Evolutionary conservation across 208 protist genomes (phyloP).

Genomic region (Crithidia brevicula): DNA sequence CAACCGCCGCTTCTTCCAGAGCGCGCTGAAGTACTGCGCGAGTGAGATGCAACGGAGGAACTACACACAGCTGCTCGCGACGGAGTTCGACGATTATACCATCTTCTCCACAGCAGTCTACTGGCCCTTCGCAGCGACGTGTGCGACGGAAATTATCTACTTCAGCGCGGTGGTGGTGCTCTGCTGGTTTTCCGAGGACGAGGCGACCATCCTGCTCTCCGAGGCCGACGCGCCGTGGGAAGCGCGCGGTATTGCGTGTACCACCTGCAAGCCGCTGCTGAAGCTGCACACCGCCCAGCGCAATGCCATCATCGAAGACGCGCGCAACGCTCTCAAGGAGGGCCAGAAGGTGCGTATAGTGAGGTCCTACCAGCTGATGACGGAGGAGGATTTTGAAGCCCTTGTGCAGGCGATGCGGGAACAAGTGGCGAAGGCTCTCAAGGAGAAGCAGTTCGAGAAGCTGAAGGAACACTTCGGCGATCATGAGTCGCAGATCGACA

Average conservation of each 20-base stretch:
- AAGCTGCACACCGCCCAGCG: constrained; percentile 84
- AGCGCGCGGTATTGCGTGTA: constrained; percentile 57
- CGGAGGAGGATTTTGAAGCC: constrained; percentile 75
- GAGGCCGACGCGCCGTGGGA: constrained; percentile 86
- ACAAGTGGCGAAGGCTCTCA: constrained; percentile 51
- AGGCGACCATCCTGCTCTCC: constrained; percentile 66
- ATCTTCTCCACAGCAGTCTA: constrained; percentile 76
- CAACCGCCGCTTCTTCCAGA: constrained; percentile 56
- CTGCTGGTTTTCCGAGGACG: constrained; percentile 52
- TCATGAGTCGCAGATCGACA: constrained; percentile 64
- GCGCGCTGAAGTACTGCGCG: constrained; percentile 58
- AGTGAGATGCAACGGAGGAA: constrained; percentile 26
- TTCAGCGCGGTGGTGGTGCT: constrained; percentile 42
- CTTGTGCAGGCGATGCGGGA: constrained; percentile 82
- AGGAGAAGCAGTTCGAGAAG: constrained; percentile 82
- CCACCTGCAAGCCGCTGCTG: constrained; percentile 69
- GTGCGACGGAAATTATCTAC: constrained; percentile 59
- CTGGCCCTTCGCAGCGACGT: constrained; percentile 70
- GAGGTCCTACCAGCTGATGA: constrained; percentile 86
- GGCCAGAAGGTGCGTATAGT: constrained; percentile 85
- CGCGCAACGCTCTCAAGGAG: constrained; percentile 60
- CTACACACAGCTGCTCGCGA: constrained; percentile 32
- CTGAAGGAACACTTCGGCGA: constrained; percentile 76
- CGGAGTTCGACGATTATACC: constrained; percentile 69
- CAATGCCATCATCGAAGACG: constrained; percentile 81